Conservation (phyloP, 2,329 filamentous ascomycete species). For the Uncinocarpus reesii region DNA sequence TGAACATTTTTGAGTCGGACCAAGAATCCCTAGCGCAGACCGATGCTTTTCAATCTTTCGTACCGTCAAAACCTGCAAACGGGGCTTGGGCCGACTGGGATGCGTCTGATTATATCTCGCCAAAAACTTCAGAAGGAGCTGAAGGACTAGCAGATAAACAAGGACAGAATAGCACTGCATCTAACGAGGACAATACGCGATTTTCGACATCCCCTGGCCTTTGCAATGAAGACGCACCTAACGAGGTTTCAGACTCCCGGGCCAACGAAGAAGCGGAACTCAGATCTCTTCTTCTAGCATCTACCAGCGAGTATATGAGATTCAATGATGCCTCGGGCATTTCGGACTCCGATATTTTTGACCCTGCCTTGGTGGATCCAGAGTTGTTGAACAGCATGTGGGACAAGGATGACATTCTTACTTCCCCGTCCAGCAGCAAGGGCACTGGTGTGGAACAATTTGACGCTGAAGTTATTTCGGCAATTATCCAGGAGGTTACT, state of each 20-base stretch:
- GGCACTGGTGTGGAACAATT: conserved; percentile 13
- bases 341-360: conserved; percentile 23
- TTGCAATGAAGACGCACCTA: background rate
- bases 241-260: background rate
- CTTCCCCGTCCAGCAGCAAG: conserved; percentile 9
- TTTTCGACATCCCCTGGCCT: background rate
- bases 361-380: conserved; percentile 26
- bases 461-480: conserved; percentile 12
- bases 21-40: conserved; percentile 21
- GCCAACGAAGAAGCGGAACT: conserved; percentile 16
- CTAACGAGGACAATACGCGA: background rate
- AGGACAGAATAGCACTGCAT: background rate
- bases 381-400: conserved; percentile 19
- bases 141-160: background rate
- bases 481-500: conserved; percentile 15
- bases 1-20: conserved; percentile 30
- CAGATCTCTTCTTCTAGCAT: conserved; percentile 25
- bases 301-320: conserved; percentile 1
- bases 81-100: conserved; percentile 33
- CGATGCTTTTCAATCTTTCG: conserved; percentile 25
- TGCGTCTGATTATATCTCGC: conserved; percentile 29
- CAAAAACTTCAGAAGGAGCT: conserved; percentile 10
- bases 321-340: conserved; percentile 11
- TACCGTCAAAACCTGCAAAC: conserved; percentile 19
- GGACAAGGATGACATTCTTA: conserved; percentile 19